phyloP scores from a whole-genome alignment of 345 rosid genomes.

The Gossypium rotundifolium region DNA sequence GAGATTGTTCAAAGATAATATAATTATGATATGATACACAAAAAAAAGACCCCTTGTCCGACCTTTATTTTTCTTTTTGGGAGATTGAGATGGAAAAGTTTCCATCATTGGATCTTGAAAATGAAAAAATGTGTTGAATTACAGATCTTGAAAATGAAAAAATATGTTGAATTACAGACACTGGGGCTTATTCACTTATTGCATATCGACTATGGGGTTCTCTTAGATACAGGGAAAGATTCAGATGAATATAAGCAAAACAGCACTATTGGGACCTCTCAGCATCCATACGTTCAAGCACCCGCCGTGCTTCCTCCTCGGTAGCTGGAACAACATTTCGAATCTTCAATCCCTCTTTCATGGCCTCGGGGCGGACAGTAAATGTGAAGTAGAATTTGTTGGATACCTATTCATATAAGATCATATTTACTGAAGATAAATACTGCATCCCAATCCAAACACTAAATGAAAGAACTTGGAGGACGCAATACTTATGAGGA shows the following conservation, averaged over 20 bases:
- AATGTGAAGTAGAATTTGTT: slow-evolving; percentile 88
- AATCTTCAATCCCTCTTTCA: slow-evolving; percentile 55
- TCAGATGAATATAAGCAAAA: background rate
- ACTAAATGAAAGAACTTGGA: background rate
- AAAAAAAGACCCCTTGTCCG: background rate
- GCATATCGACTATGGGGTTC: background rate
- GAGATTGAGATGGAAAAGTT: background rate
- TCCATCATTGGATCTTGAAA: background rate
- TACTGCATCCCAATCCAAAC: background rate
- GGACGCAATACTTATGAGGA: background rate
- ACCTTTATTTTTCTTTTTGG: background rate
- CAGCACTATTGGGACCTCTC: slow-evolving; percentile 30
- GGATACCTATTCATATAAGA: slow-evolving; percentile 51
- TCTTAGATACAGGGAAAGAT: background rate
- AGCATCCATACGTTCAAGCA: slow-evolving; percentile 78
- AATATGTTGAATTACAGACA: background rate
- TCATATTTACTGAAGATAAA: background rate
- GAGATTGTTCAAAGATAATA: too few species aligned
- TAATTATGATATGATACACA: background rate
- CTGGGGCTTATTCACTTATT: background rate
- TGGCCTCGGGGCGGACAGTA: slow-evolving; percentile 65
- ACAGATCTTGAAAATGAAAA: background rate
- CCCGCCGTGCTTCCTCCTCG: slow-evolving; percentile 79
- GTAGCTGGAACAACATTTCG: slow-evolving; percentile 84
- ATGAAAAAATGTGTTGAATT: background rate